Evolutionary conservation across 164 flowering plant species (phyloP).

Genomic region (Malania oleifera): DNA sequence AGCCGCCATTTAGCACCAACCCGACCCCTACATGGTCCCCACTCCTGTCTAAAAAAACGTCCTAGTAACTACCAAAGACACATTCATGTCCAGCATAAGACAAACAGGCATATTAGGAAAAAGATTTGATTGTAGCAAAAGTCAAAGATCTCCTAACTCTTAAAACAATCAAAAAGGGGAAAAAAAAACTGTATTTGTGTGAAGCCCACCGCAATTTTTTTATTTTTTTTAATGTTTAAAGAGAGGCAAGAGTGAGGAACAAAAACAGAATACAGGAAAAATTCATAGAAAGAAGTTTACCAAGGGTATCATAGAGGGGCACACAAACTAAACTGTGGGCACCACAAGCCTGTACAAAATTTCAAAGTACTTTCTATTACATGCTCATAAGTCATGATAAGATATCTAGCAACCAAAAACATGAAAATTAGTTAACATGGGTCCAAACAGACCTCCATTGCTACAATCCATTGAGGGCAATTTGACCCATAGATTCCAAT

Average conservation of each 20-base stretch:
- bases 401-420: not conserved
- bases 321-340: conserved; percentile 85
- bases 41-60: too few species aligned
- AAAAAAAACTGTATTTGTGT: too few species aligned
- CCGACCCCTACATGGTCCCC: too few species aligned
- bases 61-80: too few species aligned
- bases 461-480: conserved; percentile 90
- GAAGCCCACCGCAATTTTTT: too few species aligned
- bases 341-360: conserved; percentile 62
- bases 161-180: not conserved
- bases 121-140: too few species aligned
- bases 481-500: conserved; percentile 89
- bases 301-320: conserved; percentile 94
- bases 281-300: conserved; percentile 28
- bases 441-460: conserved; percentile 75
- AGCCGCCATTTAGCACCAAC: too few species aligned
- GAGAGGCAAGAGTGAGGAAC: not conserved
- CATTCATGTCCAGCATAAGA: too few species aligned
- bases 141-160: not conserved
- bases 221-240: too few species aligned
- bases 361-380: not conserved
- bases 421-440: not conserved
- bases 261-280: not conserved
- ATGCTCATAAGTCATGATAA: not conserved
- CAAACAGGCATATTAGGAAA: too few species aligned